Percentiles rank a stretch among this genome's conserved stretches.
phyloP scores from a whole-genome alignment of 192 early-diverging fungal species.

The Dimargaris cristalligena region DNA sequence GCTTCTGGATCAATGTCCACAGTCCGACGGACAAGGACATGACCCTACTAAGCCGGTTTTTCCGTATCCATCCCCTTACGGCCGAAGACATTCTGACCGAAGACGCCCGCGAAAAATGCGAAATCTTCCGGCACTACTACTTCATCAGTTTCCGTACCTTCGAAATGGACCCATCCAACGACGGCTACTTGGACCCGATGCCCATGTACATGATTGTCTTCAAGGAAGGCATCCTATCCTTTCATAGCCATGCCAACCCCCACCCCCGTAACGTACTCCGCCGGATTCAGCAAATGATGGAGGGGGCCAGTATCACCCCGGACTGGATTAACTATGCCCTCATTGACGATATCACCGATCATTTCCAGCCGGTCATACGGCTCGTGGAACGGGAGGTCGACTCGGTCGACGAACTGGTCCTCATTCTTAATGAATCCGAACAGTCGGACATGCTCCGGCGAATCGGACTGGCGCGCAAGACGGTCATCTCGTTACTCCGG shows the following conservation, averaged over 20 bases:
- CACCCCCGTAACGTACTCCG: constrained; percentile 10
- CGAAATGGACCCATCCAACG: constrained; percentile 42
- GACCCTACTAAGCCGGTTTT: constrained; percentile 34
- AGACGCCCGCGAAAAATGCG: constrained; percentile 88
- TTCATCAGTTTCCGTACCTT: constrained; percentile 80
- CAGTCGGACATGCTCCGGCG: constrained; percentile 60
- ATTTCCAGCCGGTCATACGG: constrained; percentile 70
- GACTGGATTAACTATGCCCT: constrained; percentile 97
- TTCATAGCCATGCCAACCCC: constrained; percentile 11
- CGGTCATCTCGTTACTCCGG: constrained; percentile 48
- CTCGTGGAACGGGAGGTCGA: constrained; percentile 90
- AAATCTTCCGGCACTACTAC: constrained; percentile 63
- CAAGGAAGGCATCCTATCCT: constrained; percentile 47
- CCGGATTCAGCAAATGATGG: background rate
- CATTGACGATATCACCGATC: constrained; percentile 89
- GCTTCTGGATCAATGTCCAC: constrained; percentile 59
- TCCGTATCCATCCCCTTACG: constrained; percentile 62
- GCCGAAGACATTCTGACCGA: constrained; percentile 78
- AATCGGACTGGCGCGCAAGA: constrained; percentile 55
- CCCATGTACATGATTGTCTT: constrained; percentile 50
- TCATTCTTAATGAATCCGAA: constrained; percentile 84
- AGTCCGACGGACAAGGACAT: constrained; percentile 37
- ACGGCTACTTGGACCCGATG: constrained; percentile 43
- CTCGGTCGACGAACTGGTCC: constrained; percentile 82
- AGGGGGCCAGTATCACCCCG: constrained; percentile 11